phyloP scores from a whole-genome alignment of 495 filamentous ascomycete species.

The Platismatia glauca region DNA sequence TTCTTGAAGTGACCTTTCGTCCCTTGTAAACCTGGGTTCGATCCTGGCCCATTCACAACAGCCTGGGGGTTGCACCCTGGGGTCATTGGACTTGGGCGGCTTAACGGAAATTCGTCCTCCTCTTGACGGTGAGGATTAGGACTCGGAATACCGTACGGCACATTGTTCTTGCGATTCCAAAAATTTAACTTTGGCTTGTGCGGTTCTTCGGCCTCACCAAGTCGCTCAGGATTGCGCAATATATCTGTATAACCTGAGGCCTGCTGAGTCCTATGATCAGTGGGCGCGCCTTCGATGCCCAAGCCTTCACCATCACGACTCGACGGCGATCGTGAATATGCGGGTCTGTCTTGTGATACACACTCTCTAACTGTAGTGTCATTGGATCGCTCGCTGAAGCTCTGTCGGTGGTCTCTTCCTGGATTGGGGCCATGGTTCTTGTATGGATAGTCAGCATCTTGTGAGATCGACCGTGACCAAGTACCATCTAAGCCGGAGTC shows the following conservation, averaged over 20 bases:
- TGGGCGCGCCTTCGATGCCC: conserved; percentile 8
- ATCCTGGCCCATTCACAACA: conserved; percentile 20
- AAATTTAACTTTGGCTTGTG: conserved; percentile 34
- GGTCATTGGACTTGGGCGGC: conserved; percentile 17
- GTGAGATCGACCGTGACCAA: background rate
- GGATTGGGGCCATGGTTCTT: background rate
- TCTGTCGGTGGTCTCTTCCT: conserved; percentile 2
- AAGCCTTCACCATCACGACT: conserved; percentile 3
- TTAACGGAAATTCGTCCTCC: conserved; percentile 38
- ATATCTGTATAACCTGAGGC: conserved; percentile 3
- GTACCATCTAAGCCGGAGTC: background rate
- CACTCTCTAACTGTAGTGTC: conserved; percentile 6
- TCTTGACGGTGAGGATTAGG: conserved; percentile 35
- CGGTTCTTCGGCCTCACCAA: conserved; percentile 8
- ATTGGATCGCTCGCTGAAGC: background rate
- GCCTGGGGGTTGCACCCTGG: conserved; percentile 19
- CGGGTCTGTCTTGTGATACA: background rate
- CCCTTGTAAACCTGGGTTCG: conserved; percentile 11
- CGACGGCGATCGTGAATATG: background rate
- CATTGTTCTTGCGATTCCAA: conserved; percentile 32
- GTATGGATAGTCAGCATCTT: background rate
- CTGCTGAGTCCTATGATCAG: conserved; percentile 3
- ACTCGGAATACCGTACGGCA: conserved; percentile 31
- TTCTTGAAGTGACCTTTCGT: conserved; percentile 14
- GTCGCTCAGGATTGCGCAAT: conserved; percentile 8